Base-by-base conservation (phyloP, 2,329 filamentous ascomycete species). In the Verticillium alfalfae region DNA sequence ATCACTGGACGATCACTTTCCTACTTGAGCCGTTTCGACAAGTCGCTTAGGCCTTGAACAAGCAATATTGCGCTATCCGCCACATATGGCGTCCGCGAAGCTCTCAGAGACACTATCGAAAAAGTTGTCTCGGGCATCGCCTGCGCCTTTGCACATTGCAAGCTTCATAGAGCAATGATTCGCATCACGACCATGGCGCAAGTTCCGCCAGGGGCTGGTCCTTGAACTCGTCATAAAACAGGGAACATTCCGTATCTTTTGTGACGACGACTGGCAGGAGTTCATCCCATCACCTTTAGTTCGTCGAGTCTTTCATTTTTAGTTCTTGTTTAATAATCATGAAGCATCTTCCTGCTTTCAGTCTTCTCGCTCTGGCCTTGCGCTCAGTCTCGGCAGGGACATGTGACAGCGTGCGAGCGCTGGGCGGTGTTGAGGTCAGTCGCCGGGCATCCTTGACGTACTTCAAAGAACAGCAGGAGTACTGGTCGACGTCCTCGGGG, bases 401-500 rank as follows among this genome's bases (percentile, higher is more conserved):
- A 12, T 80, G 78, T 66, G 71, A 71, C 13, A 70, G 68, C 2
- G 70, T 80, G n/a, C 64, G 22, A 9, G 52, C 52, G 5, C 52
- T 55, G 9, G 12, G 12, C 9, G 22, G n/a, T 10, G 15, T 55
- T 22, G 52, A 55, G 2, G 22, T 55, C 52, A 72, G 41, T 66
- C 60, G 13, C 34, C 69, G 67, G 8, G 61, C 73, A 1, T 67
- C 73, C 6, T 16, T 72, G 8, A 66, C 67, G 15, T 81, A 80
- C 65, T 69, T 65, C 10, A 58, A 58, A 2, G 77, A 78, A 55
- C 69, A 79, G 65, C 69, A 67, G 8, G 69, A 79, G 26, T 81
- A 81, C 68, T 81, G 79, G 79, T 82, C 80, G 3, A 74, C 74
- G 2, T 69, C 71, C 22, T 78, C 78, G 61, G 70, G 75, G 16